Base-by-base conservation (phyloP, 2,329 filamentous ascomycete species). In the Claviceps digitariae region DNA sequence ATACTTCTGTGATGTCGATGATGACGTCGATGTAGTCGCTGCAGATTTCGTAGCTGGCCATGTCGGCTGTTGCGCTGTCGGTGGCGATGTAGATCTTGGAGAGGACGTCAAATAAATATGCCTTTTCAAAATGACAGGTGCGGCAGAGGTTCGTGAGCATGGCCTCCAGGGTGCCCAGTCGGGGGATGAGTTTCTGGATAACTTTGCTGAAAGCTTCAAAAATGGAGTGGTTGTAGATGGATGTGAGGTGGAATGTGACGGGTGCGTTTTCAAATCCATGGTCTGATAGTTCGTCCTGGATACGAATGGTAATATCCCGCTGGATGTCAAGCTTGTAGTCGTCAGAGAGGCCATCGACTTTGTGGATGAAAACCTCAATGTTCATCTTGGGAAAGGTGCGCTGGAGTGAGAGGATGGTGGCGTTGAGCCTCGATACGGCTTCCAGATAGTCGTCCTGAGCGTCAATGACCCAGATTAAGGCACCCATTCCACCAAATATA, bases 11-110 rank as follows among this genome's bases (percentile, higher is more conserved):
- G 52, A 97, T 86, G 66, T 98, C 93, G 55, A 97, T 91, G 57
- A 98, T 95, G 56, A 97, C 90, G 67, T 98, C 93, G 61, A 98
- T 96, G 66, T 95, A 97, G 66, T 98, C 93, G 50, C 89, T 95
- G 72, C 93, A 98, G 64, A 97, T 95, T 72, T 97, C 93, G 68
- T 98, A 98, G 66, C 87, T 91, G 44, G 87, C 86, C 77, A 96
- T 93, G 64, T 97, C 91, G 34, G 91, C 88, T 0, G 91, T 91
- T 41, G 87, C 86, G 31, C 86, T 93, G 67, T 98, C 93, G 5
- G 91, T 96, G 1, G 93, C 93, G 61, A 98, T 95, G 72, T 98
- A 98, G 57, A 98, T 95, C 73, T 98, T 98, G 71, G 88, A 95
- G 61, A 95, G 80, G 9, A 97, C 90, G 65, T 98, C 94, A 66